A percentile compares a stretch with the other conserved stretches of the same genome.
phyloP scores from a whole-genome alignment of 495 filamentous ascomycete species.

The Hypoxylon rickii region DNA sequence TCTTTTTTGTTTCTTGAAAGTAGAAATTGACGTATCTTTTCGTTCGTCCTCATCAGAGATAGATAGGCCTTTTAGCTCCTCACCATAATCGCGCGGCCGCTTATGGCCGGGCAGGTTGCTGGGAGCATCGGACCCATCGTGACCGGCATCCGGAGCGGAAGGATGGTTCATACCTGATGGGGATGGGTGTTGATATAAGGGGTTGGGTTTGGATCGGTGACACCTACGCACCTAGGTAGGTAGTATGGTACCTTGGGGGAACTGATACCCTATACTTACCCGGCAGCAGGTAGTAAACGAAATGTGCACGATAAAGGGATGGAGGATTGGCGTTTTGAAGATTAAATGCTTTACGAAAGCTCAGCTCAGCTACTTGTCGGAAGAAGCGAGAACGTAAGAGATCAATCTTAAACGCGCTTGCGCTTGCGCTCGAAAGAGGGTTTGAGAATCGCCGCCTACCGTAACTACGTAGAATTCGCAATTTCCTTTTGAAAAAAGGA shows the following conservation, averaged over 20 bases:
- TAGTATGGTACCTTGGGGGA: too few relatives aligned
- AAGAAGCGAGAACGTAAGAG: neutral
- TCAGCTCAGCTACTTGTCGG: neutral
- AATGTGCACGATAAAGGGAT: too few relatives aligned
- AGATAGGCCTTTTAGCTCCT: slow-evolving; percentile 33
- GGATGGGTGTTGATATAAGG: neutral
- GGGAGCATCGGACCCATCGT: slow-evolving; percentile 7
- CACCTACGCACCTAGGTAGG: too few relatives aligned
- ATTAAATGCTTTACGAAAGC: too few relatives aligned
- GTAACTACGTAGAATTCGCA: too few relatives aligned
- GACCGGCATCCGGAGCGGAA: slow-evolving; percentile 1
- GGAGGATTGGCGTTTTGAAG: too few relatives aligned
- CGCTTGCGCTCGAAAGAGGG: too few relatives aligned
- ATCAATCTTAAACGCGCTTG: too few relatives aligned
- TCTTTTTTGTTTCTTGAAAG: slow-evolving; percentile 33
- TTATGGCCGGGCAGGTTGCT: slow-evolving; percentile 19
- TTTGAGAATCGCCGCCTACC: too few relatives aligned
- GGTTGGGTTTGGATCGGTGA: neutral
- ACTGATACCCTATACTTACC: too few relatives aligned
- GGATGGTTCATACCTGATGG: slow-evolving; percentile 5
- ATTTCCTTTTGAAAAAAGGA: too few relatives aligned
- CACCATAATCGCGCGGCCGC: slow-evolving; percentile 30
- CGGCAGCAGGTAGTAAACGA: too few relatives aligned
- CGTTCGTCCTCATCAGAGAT: slow-evolving; percentile 25
- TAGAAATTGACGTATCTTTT: neutral